Evolutionary conservation across 1,284 basidiomycete genomes (phyloP).

Genomic region (Leccinum pachyderme): DNA sequence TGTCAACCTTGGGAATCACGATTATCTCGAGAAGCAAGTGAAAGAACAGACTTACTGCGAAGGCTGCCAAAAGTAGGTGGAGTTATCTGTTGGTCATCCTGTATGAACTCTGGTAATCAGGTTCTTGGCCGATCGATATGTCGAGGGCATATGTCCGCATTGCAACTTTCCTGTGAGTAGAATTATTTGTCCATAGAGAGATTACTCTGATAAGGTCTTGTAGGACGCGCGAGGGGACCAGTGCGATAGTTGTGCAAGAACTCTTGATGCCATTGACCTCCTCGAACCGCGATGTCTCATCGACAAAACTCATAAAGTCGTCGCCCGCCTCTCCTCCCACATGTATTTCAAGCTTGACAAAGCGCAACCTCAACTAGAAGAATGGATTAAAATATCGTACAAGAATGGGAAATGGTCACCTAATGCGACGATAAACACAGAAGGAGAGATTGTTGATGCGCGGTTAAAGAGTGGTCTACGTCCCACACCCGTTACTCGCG

Average conservation of each 20-base stretch:
- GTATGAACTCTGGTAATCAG: conserved; percentile 37
- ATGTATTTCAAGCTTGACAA: conserved; percentile 90
- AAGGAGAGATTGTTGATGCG: conserved; percentile 89
- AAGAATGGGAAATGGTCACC: conserved; percentile 88
- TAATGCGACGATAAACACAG: conserved; percentile 86
- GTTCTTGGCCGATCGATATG: conserved; percentile 93
- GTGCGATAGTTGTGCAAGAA: conserved; percentile 93
- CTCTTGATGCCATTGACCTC: conserved; percentile 91
- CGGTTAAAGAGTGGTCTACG: conserved; percentile 85
- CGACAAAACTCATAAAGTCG: conserved; percentile 76
- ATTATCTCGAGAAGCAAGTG: conserved; percentile 75
- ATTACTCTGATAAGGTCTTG: not conserved
- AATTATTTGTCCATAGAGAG: conserved; percentile 11
- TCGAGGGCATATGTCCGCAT: conserved; percentile 91
- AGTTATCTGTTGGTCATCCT: not conserved
- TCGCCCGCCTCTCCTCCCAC: conserved; percentile 82
- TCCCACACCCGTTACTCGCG: conserved; percentile 91
- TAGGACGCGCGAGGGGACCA: conserved; percentile 98
- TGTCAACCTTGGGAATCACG: conserved; percentile 76
- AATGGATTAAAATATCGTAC: conserved; percentile 84
- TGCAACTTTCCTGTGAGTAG: conserved; percentile 73
- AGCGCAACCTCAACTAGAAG: conserved; percentile 82
- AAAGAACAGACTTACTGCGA: conserved; percentile 94
- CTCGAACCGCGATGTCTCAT: conserved; percentile 95
- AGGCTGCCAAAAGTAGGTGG: conserved; percentile 74